Conservation (phyloP, 257 asterid genomes). For the Plantago ovata region DNA sequence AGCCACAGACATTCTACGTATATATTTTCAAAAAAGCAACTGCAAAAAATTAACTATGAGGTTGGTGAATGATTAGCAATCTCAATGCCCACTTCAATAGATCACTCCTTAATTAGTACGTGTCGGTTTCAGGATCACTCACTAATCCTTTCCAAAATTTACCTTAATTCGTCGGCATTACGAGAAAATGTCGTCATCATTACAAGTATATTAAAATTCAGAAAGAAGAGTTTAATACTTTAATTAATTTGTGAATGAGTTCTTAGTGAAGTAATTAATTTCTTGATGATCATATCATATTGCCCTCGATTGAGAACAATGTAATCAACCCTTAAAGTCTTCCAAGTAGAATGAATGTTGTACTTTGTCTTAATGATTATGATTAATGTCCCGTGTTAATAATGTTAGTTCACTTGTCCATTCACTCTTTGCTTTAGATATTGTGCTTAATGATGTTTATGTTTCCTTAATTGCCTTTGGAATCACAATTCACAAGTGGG, state of each 20-base stretch:
- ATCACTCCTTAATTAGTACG: background rate
- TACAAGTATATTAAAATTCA: background rate
- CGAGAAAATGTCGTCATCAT: slow-evolving; percentile 22
- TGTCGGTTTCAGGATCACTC: background rate
- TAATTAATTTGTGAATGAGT: background rate
- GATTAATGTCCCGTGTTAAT: slow-evolving; percentile 7
- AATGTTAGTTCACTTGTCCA: slow-evolving; percentile 35
- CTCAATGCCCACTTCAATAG: background rate
- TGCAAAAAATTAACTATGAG: background rate
- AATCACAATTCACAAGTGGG: slow-evolving; percentile 14
- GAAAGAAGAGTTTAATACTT: background rate
- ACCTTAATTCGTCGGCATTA: slow-evolving; percentile 29
- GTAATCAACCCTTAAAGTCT: no score
- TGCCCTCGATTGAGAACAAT: no score
- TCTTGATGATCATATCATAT: no score
- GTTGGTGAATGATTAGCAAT: slow-evolving; percentile 9
- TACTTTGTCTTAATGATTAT: background rate
- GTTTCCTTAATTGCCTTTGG: slow-evolving; percentile 23
- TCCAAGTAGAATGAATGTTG: background rate
- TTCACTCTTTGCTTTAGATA: slow-evolving; percentile 23
- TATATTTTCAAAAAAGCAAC: slow-evolving; percentile 12
- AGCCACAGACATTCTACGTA: background rate
- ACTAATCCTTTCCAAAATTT: background rate
- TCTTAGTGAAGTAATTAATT: background rate
- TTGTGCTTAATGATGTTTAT: slow-evolving; percentile 30